Conservation (phyloP, 1,284 basidiomycete genomes). For the Sporisorium reilianum region DNA sequence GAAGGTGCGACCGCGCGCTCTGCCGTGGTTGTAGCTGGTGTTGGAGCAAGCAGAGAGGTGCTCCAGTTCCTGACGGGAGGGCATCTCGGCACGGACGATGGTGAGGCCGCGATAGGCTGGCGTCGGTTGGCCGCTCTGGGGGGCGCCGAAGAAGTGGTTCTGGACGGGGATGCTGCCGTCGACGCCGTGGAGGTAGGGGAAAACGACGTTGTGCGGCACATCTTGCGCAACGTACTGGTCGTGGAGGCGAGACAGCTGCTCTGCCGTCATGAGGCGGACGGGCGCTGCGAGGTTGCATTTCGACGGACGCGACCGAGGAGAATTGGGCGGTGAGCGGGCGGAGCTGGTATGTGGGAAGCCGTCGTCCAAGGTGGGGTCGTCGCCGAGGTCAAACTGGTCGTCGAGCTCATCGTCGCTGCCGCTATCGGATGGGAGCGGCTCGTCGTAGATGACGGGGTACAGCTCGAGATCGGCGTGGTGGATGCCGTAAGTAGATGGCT, state of each 20-base stretch:
- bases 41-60: constrained; percentile 31
- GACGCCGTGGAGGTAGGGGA: constrained; percentile 67
- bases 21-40: constrained; percentile 18
- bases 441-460: constrained; percentile 53
- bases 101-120: constrained; percentile 66
- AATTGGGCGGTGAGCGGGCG: background rate
- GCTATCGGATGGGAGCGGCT: constrained; percentile 22
- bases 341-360: background rate
- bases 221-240: constrained; percentile 54
- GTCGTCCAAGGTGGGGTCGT: constrained; percentile 22
- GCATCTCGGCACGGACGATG: constrained; percentile 66
- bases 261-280: constrained; percentile 58
- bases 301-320: constrained; percentile 9
- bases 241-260: constrained; percentile 57
- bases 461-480: constrained; percentile 52
- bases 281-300: constrained; percentile 41
- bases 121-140: constrained; percentile 47
- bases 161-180: constrained; percentile 61
- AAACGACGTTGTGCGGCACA: constrained; percentile 62
- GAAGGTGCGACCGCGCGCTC: constrained; percentile 42
- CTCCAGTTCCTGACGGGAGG: constrained; percentile 41
- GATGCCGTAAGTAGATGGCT: constrained; percentile 45
- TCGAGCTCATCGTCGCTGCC: constrained; percentile 12
- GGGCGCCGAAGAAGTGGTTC: constrained; percentile 62
- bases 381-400: constrained; percentile 17